phyloP scores from a whole-genome alignment of 192 early-diverging fungal species.

The Gryganskiella cystojenkinii region DNA sequence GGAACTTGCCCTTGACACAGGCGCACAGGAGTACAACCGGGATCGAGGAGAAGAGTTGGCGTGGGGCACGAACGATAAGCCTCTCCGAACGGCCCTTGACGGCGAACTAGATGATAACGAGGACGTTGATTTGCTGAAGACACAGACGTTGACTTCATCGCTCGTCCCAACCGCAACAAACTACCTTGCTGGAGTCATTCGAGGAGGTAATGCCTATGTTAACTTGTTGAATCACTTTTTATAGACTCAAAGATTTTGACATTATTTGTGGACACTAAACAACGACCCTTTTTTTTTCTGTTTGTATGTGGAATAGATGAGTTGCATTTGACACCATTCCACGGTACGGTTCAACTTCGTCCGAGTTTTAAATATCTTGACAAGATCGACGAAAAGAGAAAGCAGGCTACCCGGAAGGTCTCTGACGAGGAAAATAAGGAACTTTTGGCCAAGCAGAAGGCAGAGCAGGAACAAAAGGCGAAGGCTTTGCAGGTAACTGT shows the following conservation, averaged over 20 bases:
- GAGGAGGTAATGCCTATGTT: slow-evolving; percentile 59
- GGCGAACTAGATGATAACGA: slow-evolving; percentile 56
- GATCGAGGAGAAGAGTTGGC: slow-evolving; percentile 84
- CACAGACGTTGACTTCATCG: slow-evolving; percentile 80
- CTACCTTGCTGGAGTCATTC: slow-evolving; percentile 86
- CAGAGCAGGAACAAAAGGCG: slow-evolving; percentile 45
- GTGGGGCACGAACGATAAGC: slow-evolving; percentile 76
- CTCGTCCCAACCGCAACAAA: slow-evolving; percentile 80
- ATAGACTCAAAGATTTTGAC: not conserved
- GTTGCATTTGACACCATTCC: slow-evolving; percentile 87
- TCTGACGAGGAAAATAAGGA: slow-evolving; percentile 75
- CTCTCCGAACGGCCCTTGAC: slow-evolving; percentile 72
- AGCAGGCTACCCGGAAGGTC: slow-evolving; percentile 73
- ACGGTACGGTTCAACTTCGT: slow-evolving; percentile 81
- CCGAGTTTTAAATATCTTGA: slow-evolving; percentile 93
- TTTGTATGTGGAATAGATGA: slow-evolving; percentile 62
- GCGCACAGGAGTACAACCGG: slow-evolving; percentile 76
- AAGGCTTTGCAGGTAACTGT: slow-evolving; percentile 59
- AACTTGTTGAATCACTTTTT: not conserved
- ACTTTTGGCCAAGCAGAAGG: slow-evolving; percentile 50
- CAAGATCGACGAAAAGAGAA: slow-evolving; percentile 86
- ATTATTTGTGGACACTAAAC: not conserved
- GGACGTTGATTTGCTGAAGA: slow-evolving; percentile 75
- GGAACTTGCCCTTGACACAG: slow-evolving; percentile 84
- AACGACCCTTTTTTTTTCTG: not conserved